Base-by-base conservation (phyloP, 2,329 filamentous ascomycete species). In the Penicillium sp. region DNA sequence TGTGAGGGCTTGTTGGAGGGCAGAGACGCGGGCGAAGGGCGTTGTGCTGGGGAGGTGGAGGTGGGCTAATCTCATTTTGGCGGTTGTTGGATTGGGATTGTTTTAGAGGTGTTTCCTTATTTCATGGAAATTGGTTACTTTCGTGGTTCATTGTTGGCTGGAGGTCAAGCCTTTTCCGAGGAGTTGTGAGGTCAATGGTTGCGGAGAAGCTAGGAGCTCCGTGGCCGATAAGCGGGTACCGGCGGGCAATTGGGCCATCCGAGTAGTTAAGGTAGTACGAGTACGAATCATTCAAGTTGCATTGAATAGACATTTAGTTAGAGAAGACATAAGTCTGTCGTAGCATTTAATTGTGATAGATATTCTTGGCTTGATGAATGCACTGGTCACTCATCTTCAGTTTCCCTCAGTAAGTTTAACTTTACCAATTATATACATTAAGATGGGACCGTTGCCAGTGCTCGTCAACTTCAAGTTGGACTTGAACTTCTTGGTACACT, bases 1-100 rank as follows among this genome's bases (percentile, higher is more conserved):
- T 51, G 85, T 83, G 53, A 88, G 76, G 40, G 71, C 70, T 60
- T 82, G 75, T 76, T 89, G 87, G 51, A 89, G 72, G 23, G 64
- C 61, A 36, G 83, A 76, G 51, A 84, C 84, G 19, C 77, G 77
- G 13, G 71, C 66, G 67, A 88, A 89, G 40, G 81, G 75, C 10
- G 81, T 80, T 49, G 81, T 72, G 56, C 73, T 68, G 3, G 79
- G 80, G 52, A 88, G 73, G 64, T 84, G 83, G 58, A 88, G 76
- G 71, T 88, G 86, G n/a, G 79, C 77, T 64, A 87, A 79, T 63
- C 76, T 75, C 80, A 84, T 83, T 51, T 39, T 67, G 51, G 29
- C 24, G 29, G 39, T 26, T 13, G 19, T 29, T 51, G 4, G 39
- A 31, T 26, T 31, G 10, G 21, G 14, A 19, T 42, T 8, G 14